Evolutionary conservation across 768 basidiomycete genomes (phyloP), one percentile per base, ranked within the genome.

Genomic region (Pleurotus sapidus): DNA sequence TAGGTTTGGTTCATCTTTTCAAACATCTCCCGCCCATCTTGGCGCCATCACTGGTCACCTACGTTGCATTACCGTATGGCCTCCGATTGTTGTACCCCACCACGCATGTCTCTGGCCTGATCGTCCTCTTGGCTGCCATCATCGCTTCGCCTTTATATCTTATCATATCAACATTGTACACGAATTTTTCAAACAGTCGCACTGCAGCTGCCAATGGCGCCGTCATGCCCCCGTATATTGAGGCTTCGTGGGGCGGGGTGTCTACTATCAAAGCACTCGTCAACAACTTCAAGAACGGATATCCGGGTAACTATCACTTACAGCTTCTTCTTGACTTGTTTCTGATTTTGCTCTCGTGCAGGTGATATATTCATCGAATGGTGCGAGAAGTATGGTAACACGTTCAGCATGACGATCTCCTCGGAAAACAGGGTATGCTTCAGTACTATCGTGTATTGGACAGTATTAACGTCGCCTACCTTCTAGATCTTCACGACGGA

Each of bases 401-500:
- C 63, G 34, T 65, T 66, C 53, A 63, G 66, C 34, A 38, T 73
- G 24, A 65, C 64, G 30, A 43, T 74, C 9, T 51, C 72, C 43
- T 65, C 65, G 15, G 69, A 73, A 57, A 68, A 68, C 56, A 60
- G 72, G 46, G 76, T 74, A 59, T 42, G 12, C 18, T 34, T n/a
- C 42, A 23, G 45, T 15, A 25, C 40, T 18, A 17, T 34, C 18
- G 2, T 18, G 6, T 15, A 37, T 46, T 54, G 20, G 27, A 42
- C 27, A n/a, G 0, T 11, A 7, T 39, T 42, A 17, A 53, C 8
- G 6, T 27, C 20, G n/a, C 39, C 49, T 34, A 9, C 30, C 24
- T 6, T 20, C 7, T 46, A 80, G 78, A 61, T 79, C 17, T 64
- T 77, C 42, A 78, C 77, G 0, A 53, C 65, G 23, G 79, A 82